A percentile compares a stretch with the other conserved stretches of the same genome.
Evolutionary conservation across 1,284 basidiomycete genomes (phyloP).

Genomic region (Leccinum solheimii): DNA sequence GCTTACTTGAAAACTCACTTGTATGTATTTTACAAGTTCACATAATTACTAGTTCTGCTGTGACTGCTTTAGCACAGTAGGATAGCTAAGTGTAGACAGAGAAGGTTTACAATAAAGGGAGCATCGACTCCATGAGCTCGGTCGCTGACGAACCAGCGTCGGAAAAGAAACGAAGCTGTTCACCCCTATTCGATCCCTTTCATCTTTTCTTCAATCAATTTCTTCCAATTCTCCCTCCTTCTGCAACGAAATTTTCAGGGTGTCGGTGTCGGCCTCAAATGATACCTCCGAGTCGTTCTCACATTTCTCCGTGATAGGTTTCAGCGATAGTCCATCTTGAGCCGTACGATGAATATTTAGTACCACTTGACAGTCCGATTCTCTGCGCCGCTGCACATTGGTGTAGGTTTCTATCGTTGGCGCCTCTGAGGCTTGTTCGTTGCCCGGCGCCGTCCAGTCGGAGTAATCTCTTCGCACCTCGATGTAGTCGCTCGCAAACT

Average conservation of each 20-base stretch:
- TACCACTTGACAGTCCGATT: slow-evolving; percentile 35
- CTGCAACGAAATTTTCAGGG: neutral
- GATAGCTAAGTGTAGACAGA: neutral
- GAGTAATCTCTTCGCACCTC: slow-evolving; percentile 69
- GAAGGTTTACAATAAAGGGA: neutral
- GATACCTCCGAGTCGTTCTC: neutral
- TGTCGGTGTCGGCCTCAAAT: neutral
- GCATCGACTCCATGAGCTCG: neutral
- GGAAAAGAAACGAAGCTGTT: neutral
- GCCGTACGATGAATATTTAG: neutral
- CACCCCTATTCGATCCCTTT: neutral
- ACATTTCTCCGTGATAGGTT: slow-evolving; percentile 23
- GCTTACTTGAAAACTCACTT: neutral
- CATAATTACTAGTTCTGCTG: neutral
- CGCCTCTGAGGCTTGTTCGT: slow-evolving; percentile 12
- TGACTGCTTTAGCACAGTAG: neutral
- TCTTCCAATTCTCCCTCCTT: neutral
- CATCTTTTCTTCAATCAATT: neutral
- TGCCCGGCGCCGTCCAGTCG: slow-evolving; percentile 46
- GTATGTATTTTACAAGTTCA: slow-evolving; percentile 2
- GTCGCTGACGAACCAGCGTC: neutral
- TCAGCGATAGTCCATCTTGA: slow-evolving; percentile 16
- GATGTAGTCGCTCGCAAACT: slow-evolving; percentile 77
- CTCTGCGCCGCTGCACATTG: slow-evolving; percentile 51
- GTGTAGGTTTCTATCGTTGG: slow-evolving; percentile 14